Percentiles rank a stretch among this genome's conserved stretches.
phyloP scores from a whole-genome alignment of 148 eudicot genomes.

The Chenopodium berlandieri region DNA sequence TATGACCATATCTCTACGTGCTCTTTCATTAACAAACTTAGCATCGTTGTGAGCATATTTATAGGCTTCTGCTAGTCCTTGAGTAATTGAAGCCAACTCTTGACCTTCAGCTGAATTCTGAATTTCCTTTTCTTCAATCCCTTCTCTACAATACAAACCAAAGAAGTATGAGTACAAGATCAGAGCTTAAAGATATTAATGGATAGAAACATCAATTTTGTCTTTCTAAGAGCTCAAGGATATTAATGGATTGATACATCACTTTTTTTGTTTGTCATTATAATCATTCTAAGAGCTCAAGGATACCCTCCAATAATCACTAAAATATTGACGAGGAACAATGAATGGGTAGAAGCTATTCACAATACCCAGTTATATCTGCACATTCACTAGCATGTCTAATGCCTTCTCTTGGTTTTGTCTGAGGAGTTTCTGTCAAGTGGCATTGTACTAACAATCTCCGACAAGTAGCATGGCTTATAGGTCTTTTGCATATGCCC shows the following conservation, averaged over 20 bases:
- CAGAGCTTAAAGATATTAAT: background rate
- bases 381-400: conserved; percentile 44
- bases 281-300: no score
- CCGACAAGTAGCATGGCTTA: conserved; percentile 25
- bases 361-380: conserved; percentile 49
- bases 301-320: background rate
- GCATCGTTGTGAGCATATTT: conserved; percentile 80
- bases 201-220: background rate
- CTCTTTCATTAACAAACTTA: conserved; percentile 85
- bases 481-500: conserved; percentile 38
- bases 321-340: background rate
- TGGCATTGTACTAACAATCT: conserved; percentile 50
- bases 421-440: conserved; percentile 46
- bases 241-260: background rate
- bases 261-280: background rate
- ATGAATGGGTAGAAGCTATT: background rate
- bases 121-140: conserved; percentile 32
- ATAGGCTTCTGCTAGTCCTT: conserved; percentile 72
- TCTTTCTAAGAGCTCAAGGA: background rate
- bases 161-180: conserved; percentile 2
- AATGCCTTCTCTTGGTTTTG: conserved; percentile 47
- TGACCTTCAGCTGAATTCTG: conserved; percentile 33
- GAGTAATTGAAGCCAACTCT: conserved; percentile 34
- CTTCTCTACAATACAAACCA: conserved; percentile 36
- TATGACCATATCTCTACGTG: conserved; percentile 74